phyloP scores from a whole-genome alignment of 495 filamentous ascomycete genomes.

The Trichoderma virens region DNA sequence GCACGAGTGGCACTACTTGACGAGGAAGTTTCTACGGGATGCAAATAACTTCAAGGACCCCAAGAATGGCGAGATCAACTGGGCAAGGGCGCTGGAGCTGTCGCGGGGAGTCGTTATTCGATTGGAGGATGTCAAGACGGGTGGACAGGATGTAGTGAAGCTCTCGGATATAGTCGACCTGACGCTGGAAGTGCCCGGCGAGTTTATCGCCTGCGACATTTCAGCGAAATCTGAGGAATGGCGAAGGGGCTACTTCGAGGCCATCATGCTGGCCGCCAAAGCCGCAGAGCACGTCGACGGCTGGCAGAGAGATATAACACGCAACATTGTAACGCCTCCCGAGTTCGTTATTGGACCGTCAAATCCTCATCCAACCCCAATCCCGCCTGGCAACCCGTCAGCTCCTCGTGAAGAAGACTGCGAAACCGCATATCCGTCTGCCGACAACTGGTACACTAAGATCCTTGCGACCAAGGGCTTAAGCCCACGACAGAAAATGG shows the following conservation, averaged over 20 bases:
- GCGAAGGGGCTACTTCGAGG: conserved; percentile 74
- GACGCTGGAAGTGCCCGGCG: conserved; percentile 11
- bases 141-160: conserved; percentile 56
- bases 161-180: conserved; percentile 21
- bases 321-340: conserved; percentile 55
- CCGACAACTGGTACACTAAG: conserved; percentile 67
- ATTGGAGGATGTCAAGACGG: conserved; percentile 55
- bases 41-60: conserved; percentile 43
- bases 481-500: conserved; percentile 60
- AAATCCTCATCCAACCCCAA: conserved; percentile 69
- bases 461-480: conserved; percentile 73
- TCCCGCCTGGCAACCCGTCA: conserved; percentile 48
- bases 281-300: conserved; percentile 75
- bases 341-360: conserved; percentile 71
- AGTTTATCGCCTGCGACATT: conserved; percentile 45
- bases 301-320: conserved; percentile 60
- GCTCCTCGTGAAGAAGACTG: conserved; percentile 67
- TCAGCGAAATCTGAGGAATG: conserved; percentile 68
- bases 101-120: conserved; percentile 47
- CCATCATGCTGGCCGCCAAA: conserved; percentile 65
- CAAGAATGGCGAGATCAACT: conserved; percentile 53
- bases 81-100: conserved; percentile 50
- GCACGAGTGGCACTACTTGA: conserved; percentile 61
- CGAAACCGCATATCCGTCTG: conserved; percentile 49
- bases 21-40: conserved; percentile 51